A percentile compares a stretch with the other conserved stretches of the same genome.
These are phyloP conservation scores for Acacia confusa DNA, from an alignment of 306 rosid species.

Conservation along the genomic window DNA sequence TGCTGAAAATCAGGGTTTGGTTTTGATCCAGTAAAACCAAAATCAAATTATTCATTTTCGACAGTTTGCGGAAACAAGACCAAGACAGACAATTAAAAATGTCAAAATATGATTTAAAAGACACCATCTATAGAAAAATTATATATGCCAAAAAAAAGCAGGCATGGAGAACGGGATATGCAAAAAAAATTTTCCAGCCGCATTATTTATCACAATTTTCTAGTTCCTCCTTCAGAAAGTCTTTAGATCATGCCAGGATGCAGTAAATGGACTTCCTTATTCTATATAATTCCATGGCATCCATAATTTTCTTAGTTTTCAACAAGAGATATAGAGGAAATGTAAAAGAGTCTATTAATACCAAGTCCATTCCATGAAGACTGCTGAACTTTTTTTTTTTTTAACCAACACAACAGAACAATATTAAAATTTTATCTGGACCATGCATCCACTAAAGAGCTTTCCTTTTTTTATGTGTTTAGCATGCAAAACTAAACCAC, in stretches of 20 bases:
- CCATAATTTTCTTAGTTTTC: neutral
- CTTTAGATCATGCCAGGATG: neutral
- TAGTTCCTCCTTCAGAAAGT: neutral
- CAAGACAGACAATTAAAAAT: neutral
- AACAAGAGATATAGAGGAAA: neutral
- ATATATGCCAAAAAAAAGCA: neutral
- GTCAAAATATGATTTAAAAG: neutral
- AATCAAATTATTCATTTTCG: neutral
- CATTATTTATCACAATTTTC: neutral
- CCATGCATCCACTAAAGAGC: neutral
- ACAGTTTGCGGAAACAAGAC: neutral
- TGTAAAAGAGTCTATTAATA: neutral
- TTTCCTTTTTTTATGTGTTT: neutral
- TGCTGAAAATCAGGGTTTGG: conserved; percentile 52
- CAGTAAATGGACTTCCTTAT: conserved; percentile 6
- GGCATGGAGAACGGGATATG: neutral
- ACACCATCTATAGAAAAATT: neutral
- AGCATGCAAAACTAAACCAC: neutral
- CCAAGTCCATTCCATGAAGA: neutral
- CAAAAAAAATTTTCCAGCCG: neutral
- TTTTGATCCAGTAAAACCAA: conserved; percentile 17
- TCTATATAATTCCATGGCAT: neutral
- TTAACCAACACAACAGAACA: neutral
- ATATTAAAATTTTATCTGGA: conserved; percentile 1
- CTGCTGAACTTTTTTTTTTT: neutral